Conservation (phyloP, 352 stramenopile species). For the Blastocystis sp. region DNA sequence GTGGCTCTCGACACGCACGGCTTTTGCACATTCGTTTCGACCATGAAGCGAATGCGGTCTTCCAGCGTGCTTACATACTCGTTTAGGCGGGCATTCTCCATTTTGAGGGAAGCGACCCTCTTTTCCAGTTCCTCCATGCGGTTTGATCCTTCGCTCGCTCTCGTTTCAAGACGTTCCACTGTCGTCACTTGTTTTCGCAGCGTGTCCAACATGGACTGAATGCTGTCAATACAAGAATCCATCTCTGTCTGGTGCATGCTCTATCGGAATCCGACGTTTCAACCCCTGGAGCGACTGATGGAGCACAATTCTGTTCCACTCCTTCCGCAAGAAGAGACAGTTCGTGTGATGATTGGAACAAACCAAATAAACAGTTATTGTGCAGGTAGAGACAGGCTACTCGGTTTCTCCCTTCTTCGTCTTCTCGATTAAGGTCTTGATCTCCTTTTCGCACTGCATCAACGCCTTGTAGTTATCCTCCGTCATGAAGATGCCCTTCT, state of each 20-base stretch:
- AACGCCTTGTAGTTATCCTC: slow-evolving; percentile 65
- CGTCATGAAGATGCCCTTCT: slow-evolving; percentile 63
- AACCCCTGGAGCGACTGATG: not conserved
- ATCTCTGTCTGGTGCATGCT: not conserved
- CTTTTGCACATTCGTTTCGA: not conserved
- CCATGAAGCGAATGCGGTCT: not conserved
- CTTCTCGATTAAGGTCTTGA: slow-evolving; percentile 63
- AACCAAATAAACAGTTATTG: not conserved
- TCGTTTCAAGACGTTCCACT: not conserved
- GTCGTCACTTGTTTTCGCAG: not conserved
- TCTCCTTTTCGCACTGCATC: slow-evolving; percentile 46
- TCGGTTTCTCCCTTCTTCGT: slow-evolving; percentile 49
- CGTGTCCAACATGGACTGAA: not conserved
- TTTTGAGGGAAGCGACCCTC: slow-evolving; percentile 10
- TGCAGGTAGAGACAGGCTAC: not conserved
- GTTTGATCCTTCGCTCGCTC: not conserved
- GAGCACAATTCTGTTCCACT: not conserved
- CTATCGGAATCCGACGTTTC: not conserved
- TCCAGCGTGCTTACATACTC: slow-evolving; percentile 6
- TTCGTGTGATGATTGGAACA: not conserved
- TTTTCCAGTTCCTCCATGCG: slow-evolving; percentile 39
- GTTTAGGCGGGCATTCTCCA: slow-evolving; percentile 38
- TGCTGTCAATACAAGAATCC: not conserved
- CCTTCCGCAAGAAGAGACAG: not conserved
- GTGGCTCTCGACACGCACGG: not conserved